Evolutionary conservation across 2,329 filamentous ascomycete genomes (phyloP), one percentile per base, ranked within the genome.

Genomic region (Remersonia thermophila): DNA sequence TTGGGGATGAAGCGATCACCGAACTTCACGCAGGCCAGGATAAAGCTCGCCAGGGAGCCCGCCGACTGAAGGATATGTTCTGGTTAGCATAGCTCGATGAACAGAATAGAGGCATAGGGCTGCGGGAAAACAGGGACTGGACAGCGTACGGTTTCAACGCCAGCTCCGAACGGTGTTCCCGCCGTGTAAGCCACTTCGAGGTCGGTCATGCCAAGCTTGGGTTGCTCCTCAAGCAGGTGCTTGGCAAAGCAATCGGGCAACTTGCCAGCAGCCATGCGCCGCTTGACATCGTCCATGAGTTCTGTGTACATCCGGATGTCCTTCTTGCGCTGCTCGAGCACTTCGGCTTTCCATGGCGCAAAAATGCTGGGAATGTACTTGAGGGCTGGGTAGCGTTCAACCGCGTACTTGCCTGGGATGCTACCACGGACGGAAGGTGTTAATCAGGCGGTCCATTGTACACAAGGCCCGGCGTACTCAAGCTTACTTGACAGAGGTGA

Each of bases 21-120:
- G 23, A 65, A 66, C n/a, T 69, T 55, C 12, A 57, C 61, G 50
- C 72, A 72, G 0, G 67, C 69, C 0, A 74, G 56, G 14, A 69
- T 56, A 47, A 73, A 63, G n/a, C 57, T 73, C 0, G 40, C 66
- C 41, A 52, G 63, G 39, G 54, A 73, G 40, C 37, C 71, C 49
- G 44, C 70, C 39, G 44, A 73, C 63, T 52, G 61, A n/a, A 33
- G 9, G 13, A 11, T 7, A 10, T 11, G 30, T 20, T 25, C 27
- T 28, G 23, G 32, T 25, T 11, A 12, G 11, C n/a, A n/a, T n/a
- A n/a, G n/a, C n/a, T n/a, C n/a, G n/a, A n/a, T n/a, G n/a, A n/a
- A n/a, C n/a, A n/a, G n/a, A n/a, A n/a, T n/a, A n/a, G n/a, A n/a
- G n/a, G n/a, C n/a, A n/a, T n/a, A 3, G 5, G 20, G 20, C 20